Percentiles rank a stretch among this genome's conserved stretches.
phyloP scores from a whole-genome alignment of 2,329 filamentous ascomycete species.

The Aurifilum marmelostoma region DNA sequence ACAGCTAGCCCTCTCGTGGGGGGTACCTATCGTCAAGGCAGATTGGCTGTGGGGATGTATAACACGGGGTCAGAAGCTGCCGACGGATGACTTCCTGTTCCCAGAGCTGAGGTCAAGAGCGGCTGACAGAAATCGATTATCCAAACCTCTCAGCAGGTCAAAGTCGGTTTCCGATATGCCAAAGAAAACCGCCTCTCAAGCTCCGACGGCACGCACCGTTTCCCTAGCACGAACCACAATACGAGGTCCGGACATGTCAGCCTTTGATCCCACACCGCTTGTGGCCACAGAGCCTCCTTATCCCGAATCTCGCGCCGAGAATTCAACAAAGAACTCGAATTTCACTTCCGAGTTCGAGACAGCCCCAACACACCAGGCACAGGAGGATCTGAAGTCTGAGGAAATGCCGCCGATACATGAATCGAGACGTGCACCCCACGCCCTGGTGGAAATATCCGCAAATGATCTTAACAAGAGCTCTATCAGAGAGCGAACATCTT shows the following conservation, averaged over 20 bases:
- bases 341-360: conserved; percentile 34
- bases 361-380: conserved; percentile 39
- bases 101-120: conserved; percentile 46
- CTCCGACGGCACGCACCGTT: conserved; percentile 17
- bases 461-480: conserved; percentile 48
- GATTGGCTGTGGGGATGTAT: conserved; percentile 89
- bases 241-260: conserved; percentile 27
- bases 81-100: conserved; percentile 52
- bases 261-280: conserved; percentile 25
- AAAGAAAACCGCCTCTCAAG: conserved; percentile 22
- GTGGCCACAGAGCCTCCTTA: conserved; percentile 18
- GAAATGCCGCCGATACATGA: conserved; percentile 31
- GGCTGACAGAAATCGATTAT: conserved; percentile 13
- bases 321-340: conserved; percentile 20
- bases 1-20: conserved; percentile 72
- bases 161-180: conserved; percentile 25
- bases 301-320: conserved; percentile 4
- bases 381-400: not conserved
- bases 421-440: conserved; percentile 36
- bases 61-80: conserved; percentile 53
- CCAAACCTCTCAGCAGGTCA: conserved; percentile 24
- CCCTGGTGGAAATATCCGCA: conserved; percentile 47
- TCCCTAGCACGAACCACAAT: conserved; percentile 17
- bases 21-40: conserved; percentile 77
- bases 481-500: conserved; percentile 36